Evolutionary conservation across 2,329 filamentous ascomycete species (phyloP).

Genomic region (Helotiales sp.): DNA sequence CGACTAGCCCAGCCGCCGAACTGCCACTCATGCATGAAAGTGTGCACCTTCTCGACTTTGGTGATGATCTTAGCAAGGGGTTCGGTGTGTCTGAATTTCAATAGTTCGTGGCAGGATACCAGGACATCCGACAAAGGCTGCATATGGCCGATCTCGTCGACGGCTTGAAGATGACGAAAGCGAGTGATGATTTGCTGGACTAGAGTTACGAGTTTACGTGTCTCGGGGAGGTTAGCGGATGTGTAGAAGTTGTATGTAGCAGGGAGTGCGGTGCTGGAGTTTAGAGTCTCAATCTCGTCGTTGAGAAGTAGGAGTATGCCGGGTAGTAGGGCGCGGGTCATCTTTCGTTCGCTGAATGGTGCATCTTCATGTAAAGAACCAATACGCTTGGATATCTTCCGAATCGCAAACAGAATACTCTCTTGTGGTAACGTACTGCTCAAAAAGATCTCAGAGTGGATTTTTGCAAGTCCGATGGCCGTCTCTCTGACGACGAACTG

Average conservation of each 20-base stretch:
- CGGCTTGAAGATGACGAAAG: slow-evolving; percentile 72
- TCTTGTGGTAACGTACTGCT: slow-evolving; percentile 28
- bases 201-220: slow-evolving; percentile 72
- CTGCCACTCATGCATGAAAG: slow-evolving; percentile 91
- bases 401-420: slow-evolving; percentile 39
- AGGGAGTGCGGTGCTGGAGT: slow-evolving; percentile 44
- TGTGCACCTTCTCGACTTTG: slow-evolving; percentile 85
- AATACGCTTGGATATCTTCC: slow-evolving; percentile 36
- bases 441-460: slow-evolving; percentile 56
- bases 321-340: slow-evolving; percentile 65
- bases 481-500: slow-evolving; percentile 34
- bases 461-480: slow-evolving; percentile 62
- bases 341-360: slow-evolving; percentile 38
- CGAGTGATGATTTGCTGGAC: slow-evolving; percentile 71
- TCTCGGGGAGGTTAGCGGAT: slow-evolving; percentile 77
- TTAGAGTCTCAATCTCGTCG: slow-evolving; percentile 59
- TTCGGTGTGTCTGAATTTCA: slow-evolving; percentile 77
- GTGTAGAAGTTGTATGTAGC: slow-evolving; percentile 86
- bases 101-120: slow-evolving; percentile 72
- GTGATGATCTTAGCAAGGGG: slow-evolving; percentile 86
- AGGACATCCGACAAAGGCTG: slow-evolving; percentile 81
- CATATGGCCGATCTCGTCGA: slow-evolving; percentile 73
- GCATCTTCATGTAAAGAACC: slow-evolving; percentile 30
- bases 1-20: slow-evolving; percentile 82
- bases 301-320: slow-evolving; percentile 69